Evolutionary conservation across 495 filamentous ascomycete genomes (phyloP).

Genomic region (Evernia prunastri): DNA sequence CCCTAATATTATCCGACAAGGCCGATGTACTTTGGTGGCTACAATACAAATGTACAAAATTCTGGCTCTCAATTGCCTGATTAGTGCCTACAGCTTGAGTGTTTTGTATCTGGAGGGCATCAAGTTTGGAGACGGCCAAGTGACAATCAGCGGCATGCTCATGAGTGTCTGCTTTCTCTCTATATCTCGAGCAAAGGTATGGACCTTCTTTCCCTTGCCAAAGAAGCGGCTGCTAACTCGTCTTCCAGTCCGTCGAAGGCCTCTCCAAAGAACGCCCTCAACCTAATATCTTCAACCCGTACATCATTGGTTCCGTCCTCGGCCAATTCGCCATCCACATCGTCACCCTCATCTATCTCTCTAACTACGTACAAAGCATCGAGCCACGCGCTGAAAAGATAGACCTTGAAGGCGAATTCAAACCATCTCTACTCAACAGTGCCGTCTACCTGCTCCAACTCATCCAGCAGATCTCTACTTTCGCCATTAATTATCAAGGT

Average conservation of each 20-base stretch:
- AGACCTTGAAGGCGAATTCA: constrained; percentile 92
- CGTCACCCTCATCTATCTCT: constrained; percentile 87
- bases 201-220: constrained; percentile 19
- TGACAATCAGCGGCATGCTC: constrained; percentile 98
- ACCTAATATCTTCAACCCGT: constrained; percentile 97
- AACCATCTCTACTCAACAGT: constrained; percentile 89
- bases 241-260: constrained; percentile 70
- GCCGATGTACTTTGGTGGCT: constrained; percentile 91
- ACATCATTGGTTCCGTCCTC: constrained; percentile 96
- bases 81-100: constrained; percentile 94
- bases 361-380: constrained; percentile 73
- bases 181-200: constrained; percentile 83
- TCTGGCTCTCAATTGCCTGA: constrained; percentile 93
- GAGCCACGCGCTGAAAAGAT: constrained; percentile 68
- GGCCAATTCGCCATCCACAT: constrained; percentile 98
- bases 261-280: constrained; percentile 96
- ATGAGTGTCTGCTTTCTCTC: constrained; percentile 99
- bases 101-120: constrained; percentile 97
- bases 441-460: constrained; percentile 97
- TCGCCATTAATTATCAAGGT: constrained; percentile 99
- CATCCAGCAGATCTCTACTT: constrained; percentile 98
- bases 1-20: constrained; percentile 96
- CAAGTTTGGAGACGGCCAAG: constrained; percentile 98
- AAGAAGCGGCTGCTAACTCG: constrained; percentile 25
- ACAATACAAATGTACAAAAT: constrained; percentile 99